Evolutionary conservation across 2,329 filamentous ascomycete genomes (phyloP), one percentile per base, ranked within the genome.

Genomic region (Sclerotiophoma versabilis): DNA sequence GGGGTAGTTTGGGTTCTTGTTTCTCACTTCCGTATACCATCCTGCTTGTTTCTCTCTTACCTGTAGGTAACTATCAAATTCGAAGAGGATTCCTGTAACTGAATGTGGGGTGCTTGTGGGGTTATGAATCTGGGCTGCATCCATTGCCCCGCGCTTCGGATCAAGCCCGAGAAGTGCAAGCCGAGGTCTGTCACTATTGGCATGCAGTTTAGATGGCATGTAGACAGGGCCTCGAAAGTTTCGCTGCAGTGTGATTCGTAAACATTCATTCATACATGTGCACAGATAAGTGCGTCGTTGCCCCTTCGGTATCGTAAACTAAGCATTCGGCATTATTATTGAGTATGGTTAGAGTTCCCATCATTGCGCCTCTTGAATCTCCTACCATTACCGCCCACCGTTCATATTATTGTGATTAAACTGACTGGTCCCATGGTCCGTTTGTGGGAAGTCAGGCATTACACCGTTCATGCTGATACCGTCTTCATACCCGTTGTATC

Each of bases 391-490:
- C 49, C 67, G 49, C 29, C 65, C 63, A 3, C 70, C 69, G 36
- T 71, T 73, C 71, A 73, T 73, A 6, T 49, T 62, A 11, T 58
- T 58, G n/a, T 66, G 64, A 38, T 73, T 72, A 38, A 73, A 71
- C 45, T 71, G 67, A 48, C 70, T 75, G 9, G 68, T 72, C 2
- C 71, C 70, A 38, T 72, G 66, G 2, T 54, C 55, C 1, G 56
- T 57, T 23, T 69, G 60, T 11, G 61, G 56, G 36, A 66, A 73
- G 14, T 75, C 72, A 1, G 72, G 69, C 45, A 75, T 55, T 1
- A 75, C 73, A 9, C 73, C 73, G 36, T 73, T 75, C 72, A 75
- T 75, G 15, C 65, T 68, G 20, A 75, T 75, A 3, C 73, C 69
- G 20, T 75, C 73, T 46, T 75, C 73, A 23, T 70, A 74, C 2